These are phyloP conservation scores for Starmerella tilneyi DNA, from an alignment of 805 yeast genomes.

Conservation along the genomic window DNA sequence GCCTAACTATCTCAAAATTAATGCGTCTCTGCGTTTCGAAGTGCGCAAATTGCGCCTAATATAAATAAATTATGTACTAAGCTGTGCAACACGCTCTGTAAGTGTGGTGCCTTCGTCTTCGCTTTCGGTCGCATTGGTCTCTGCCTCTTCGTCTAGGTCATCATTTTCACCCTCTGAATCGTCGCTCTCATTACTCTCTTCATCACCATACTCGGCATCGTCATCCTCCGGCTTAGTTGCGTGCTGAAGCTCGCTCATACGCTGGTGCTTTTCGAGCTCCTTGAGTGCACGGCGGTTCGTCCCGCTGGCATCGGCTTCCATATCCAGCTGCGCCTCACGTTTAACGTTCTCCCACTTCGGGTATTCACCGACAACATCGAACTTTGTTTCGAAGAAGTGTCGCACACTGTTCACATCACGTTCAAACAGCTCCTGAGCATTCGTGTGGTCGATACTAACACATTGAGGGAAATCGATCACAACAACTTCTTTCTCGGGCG, in stretches of 20 bases:
- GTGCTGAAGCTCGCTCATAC: slow-evolving; percentile 28
- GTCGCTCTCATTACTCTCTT: slow-evolving; percentile 34
- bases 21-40: too few species aligned
- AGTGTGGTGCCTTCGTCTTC: neutral
- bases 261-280: slow-evolving; percentile 69
- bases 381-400: slow-evolving; percentile 66
- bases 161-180: slow-evolving; percentile 22
- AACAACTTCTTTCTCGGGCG: slow-evolving; percentile 57
- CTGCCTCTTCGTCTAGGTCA: too few species aligned
- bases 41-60: too few species aligned
- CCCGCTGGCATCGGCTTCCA: slow-evolving; percentile 88
- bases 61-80: neutral
- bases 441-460: slow-evolving; percentile 81
- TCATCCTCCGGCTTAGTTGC: slow-evolving; percentile 30
- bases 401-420: slow-evolving; percentile 89
- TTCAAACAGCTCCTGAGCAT: slow-evolving; percentile 77
- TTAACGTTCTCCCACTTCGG: slow-evolving; percentile 71
- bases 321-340: slow-evolving; percentile 62
- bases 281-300: slow-evolving; percentile 42
- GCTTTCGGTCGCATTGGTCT: slow-evolving; percentile 4
- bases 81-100: neutral
- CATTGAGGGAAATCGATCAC: slow-evolving; percentile 98
- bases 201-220: slow-evolving; percentile 32
- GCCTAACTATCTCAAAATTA: too few species aligned
- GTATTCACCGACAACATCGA: slow-evolving; percentile 73